Conservation (phyloP, 805 yeast species). For the Scheffersomyces ergatensis region DNA sequence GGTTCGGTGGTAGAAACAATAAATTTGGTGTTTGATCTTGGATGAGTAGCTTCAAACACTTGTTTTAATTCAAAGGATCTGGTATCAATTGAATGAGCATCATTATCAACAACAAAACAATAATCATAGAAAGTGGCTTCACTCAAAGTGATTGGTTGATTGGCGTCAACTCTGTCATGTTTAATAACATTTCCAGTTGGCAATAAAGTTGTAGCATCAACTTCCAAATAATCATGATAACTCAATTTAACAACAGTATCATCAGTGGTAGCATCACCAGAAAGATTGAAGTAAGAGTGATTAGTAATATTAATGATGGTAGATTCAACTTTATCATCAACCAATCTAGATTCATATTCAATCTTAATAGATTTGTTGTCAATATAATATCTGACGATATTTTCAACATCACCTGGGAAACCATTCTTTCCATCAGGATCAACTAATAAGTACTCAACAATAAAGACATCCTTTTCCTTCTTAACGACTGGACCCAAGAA, state of each 20-base stretch:
- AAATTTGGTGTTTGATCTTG: constrained; percentile 41
- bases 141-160: constrained; percentile 15
- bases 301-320: constrained; percentile 60
- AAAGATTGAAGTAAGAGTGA: constrained; percentile 60
- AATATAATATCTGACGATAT: constrained; percentile 45
- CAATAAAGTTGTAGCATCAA: constrained; percentile 30
- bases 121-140: constrained; percentile 38
- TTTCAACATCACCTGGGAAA: constrained; percentile 57
- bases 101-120: constrained; percentile 45
- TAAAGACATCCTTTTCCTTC: constrained; percentile 24
- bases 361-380: constrained; percentile 37
- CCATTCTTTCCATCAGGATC: constrained; percentile 53
- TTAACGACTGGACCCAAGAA: constrained; percentile 55
- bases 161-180: constrained; percentile 16
- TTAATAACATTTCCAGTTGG: constrained; percentile 47
- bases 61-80: constrained; percentile 31
- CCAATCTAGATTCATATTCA: constrained; percentile 45
- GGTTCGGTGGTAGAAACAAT: constrained; percentile 60
- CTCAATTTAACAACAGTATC: constrained; percentile 31
- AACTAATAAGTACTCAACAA: constrained; percentile 35
- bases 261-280: constrained; percentile 24
- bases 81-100: constrained; percentile 43
- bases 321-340: constrained; percentile 27
- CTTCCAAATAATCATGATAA: constrained; percentile 40
- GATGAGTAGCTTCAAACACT: constrained; percentile 44